These are phyloP conservation scores for Stenogyne calaminthoides DNA, from an alignment of 305 asterid genomes.

Conservation along the genomic window DNA sequence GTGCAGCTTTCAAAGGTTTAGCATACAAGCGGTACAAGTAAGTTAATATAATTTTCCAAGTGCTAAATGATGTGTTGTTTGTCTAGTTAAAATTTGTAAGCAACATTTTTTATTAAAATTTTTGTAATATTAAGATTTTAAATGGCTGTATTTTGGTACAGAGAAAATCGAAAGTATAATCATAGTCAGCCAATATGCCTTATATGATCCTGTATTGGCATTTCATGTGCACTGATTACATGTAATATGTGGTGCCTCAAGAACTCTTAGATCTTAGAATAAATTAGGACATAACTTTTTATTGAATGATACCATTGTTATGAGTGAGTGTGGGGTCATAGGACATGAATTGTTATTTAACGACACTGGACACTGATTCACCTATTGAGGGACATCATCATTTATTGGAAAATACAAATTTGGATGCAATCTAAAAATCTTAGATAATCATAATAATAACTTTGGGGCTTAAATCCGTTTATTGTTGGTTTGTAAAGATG, in stretches of 20 bases:
- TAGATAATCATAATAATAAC: not conserved
- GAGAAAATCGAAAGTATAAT: not conserved
- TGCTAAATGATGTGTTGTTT: not conserved
- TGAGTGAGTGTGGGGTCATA: not conserved
- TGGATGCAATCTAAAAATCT: not conserved
- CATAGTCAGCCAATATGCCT: not conserved
- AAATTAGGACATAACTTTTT: not conserved
- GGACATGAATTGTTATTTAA: not conserved
- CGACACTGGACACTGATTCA: not conserved
- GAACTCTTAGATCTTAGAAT: not conserved
- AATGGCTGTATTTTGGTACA: not conserved
- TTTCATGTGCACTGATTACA: not conserved
- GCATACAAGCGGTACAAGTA: constrained; percentile 95
- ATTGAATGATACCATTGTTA: not conserved
- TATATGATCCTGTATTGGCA: not conserved
- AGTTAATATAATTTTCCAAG: constrained; percentile 28
- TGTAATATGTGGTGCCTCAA: not conserved
- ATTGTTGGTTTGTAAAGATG: constrained; percentile 27
- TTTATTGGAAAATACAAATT: not conserved
- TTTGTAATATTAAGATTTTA: not conserved
- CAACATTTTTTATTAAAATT: not conserved
- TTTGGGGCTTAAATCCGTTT: not conserved
- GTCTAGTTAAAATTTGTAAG: not conserved
- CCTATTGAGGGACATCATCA: not conserved
- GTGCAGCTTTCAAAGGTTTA: constrained; percentile 77